Percentiles rank a stretch among this genome's conserved stretches.
These are phyloP conservation scores for Sindora glabra DNA, from an alignment of 306 rosid species.

Conservation along the genomic window DNA sequence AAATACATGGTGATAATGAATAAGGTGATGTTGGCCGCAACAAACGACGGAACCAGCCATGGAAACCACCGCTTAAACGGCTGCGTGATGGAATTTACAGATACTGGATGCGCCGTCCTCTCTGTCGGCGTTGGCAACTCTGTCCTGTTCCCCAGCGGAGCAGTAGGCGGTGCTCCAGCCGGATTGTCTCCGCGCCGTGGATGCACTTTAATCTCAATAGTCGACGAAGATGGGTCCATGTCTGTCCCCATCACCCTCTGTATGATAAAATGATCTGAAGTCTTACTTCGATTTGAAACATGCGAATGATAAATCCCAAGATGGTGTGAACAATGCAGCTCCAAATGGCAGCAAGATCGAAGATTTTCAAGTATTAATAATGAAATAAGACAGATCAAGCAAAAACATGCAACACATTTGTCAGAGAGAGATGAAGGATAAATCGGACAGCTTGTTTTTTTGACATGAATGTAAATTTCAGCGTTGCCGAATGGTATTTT, in stretches of 20 bases:
- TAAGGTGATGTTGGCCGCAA: conserved; percentile 39
- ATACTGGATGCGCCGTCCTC: neutral
- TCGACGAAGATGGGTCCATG: conserved; percentile 25
- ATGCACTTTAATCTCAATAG: conserved; percentile 40
- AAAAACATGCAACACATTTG: conserved; percentile 17
- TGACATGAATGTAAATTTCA: too few species aligned
- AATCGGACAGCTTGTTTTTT: too few species aligned
- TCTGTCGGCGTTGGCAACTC: neutral
- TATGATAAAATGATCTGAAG: neutral
- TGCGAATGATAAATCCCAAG: neutral
- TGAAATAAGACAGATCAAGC: too few species aligned
- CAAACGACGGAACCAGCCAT: conserved; percentile 71
- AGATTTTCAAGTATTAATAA: neutral
- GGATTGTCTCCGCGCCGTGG: conserved; percentile 23
- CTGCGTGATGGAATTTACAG: neutral
- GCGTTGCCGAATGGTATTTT: too few species aligned
- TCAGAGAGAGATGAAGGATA: conserved; percentile 16
- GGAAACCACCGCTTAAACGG: conserved; percentile 56
- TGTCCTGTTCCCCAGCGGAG: neutral
- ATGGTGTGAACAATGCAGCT: neutral
- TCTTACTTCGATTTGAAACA: conserved; percentile 16
- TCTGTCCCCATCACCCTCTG: conserved; percentile 28
- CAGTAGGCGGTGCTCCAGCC: conserved; percentile 7
- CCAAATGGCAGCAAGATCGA: neutral
- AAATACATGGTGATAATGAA: conserved; percentile 51